A percentile compares a stretch with the other conserved stretches of the same genome.
phyloP scores from a whole-genome alignment of 2,329 filamentous ascomycete species.

The Ophiostoma australiae region DNA sequence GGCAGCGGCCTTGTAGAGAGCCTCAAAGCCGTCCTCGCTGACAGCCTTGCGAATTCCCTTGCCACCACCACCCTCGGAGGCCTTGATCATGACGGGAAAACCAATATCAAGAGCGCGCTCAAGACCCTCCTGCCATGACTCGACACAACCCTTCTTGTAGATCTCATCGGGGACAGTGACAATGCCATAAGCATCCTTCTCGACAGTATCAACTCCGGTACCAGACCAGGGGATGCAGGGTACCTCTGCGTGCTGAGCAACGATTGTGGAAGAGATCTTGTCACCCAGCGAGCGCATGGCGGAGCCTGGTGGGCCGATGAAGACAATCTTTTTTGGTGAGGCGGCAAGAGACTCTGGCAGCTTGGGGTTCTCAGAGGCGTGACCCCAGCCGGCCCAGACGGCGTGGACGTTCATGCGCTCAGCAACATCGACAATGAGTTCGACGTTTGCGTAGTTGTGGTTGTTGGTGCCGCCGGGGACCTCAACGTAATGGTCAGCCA shows the following conservation, averaged over 20 bases:
- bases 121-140: constrained; percentile 84
- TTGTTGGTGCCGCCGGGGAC: constrained; percentile 98
- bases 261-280: constrained; percentile 99
- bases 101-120: constrained; percentile 82
- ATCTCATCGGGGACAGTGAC: constrained; percentile 84
- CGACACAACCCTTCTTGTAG: constrained; percentile 87
- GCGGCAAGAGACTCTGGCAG: constrained; percentile 92
- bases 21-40: constrained; percentile 75
- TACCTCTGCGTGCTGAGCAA: constrained; percentile 92
- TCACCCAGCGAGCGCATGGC: constrained; percentile 98
- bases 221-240: constrained; percentile 99
- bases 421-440: constrained; percentile 96
- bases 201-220: constrained; percentile 78
- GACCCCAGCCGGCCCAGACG: constrained; percentile 98
- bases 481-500: constrained; percentile 99
- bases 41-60: constrained; percentile 98
- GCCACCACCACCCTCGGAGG: constrained; percentile 97
- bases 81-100: constrained; percentile 99
- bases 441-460: constrained; percentile 99
- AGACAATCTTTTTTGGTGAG: constrained; percentile 97
- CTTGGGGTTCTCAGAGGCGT: constrained; percentile 97
- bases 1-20: constrained; percentile 89
- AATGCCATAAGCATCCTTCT: constrained; percentile 73
- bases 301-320: constrained; percentile 95
- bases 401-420: constrained; percentile 98